phyloP scores from a whole-genome alignment of 2,329 filamentous ascomycete genomes.

The Beauveria asiatica region DNA sequence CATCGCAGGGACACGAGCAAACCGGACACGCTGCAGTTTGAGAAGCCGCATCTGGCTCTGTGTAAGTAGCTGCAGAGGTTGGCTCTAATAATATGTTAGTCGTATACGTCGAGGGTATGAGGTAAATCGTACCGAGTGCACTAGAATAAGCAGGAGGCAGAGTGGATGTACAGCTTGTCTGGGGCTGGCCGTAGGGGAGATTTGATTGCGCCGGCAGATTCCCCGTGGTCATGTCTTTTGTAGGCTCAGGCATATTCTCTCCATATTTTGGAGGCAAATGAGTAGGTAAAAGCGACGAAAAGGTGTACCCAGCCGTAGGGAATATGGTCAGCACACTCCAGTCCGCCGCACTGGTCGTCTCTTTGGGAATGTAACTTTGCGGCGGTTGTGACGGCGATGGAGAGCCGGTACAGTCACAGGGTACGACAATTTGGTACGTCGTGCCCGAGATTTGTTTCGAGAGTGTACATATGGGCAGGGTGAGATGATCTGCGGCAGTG shows the following conservation, averaged over 20 bases:
- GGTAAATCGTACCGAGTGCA: not conserved
- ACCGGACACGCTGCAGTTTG: not conserved
- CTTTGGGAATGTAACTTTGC: not conserved
- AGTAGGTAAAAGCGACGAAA: not conserved
- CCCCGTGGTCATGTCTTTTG: no score
- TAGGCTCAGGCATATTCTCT: not conserved
- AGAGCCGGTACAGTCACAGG: not conserved
- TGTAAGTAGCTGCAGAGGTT: not conserved
- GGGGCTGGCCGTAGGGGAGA: not conserved
- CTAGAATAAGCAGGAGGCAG: constrained; percentile 1
- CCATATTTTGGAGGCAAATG: not conserved
- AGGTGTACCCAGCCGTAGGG: not conserved
- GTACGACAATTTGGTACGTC: not conserved
- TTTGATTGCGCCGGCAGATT: not conserved
- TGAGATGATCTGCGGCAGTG: constrained; percentile 13
- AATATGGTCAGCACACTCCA: not conserved
- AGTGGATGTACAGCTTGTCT: not conserved
- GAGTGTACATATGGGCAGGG: constrained; percentile 14
- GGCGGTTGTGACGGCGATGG: not conserved
- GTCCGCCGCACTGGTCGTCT: not conserved
- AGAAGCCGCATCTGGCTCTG: not conserved
- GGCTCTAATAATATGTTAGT: not conserved
- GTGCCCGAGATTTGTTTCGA: not conserved
- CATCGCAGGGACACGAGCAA: not conserved
- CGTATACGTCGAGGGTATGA: not conserved